Evolutionary conservation across 352 stramenopile species (phyloP), one percentile per base, ranked within the genome.

Genomic region (Phytophthora gonapodyides): DNA sequence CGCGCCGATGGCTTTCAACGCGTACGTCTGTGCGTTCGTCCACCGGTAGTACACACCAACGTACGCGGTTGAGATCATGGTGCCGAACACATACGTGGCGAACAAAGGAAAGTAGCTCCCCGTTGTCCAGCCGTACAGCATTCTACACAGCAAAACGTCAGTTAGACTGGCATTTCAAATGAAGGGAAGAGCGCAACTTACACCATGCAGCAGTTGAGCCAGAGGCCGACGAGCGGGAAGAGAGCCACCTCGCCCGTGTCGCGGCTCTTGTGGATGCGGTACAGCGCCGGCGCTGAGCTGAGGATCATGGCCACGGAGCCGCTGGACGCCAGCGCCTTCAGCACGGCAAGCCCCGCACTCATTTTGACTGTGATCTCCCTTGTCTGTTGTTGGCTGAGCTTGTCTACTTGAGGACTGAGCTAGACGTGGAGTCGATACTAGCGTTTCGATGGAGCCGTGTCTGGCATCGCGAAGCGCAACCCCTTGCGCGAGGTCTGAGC

Each of bases 281-380:
- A 70, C n/a, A 78, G 61, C 10, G 62, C 64, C 40, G 67, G 67
- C 16, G 64, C 42, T 11, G 65, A 55, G 27, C 60, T 57, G 12
- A 82, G 61, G n/a, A 80, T 71, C 30, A 69, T 74, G 43, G 53
- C 61, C 11, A 80, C 64, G 7, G 73, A 78, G 35, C 58, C 73
- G 33, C 62, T 57, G 19, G 73, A 74, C 15, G 69, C 62, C 56
- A 78, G 35, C 8, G 59, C 45, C 48, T 81, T 69, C 24, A 78
- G 27, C 33, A 77, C 33, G 1, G 56, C 48, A 7, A 67, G 49
- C 5, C 66, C 61, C 13, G 38, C 50, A 30, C 51, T 67, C 66
- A 74, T 74, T n/a, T 55, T 55, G 47, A 44, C 27, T 27, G 36
- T 41, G 11, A 3, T 11, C 15, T 40, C 27, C 21, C 21, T 24